phyloP scores from a whole-genome alignment of 2,329 filamentous ascomycete genomes.

The Claviceps pusilla region DNA sequence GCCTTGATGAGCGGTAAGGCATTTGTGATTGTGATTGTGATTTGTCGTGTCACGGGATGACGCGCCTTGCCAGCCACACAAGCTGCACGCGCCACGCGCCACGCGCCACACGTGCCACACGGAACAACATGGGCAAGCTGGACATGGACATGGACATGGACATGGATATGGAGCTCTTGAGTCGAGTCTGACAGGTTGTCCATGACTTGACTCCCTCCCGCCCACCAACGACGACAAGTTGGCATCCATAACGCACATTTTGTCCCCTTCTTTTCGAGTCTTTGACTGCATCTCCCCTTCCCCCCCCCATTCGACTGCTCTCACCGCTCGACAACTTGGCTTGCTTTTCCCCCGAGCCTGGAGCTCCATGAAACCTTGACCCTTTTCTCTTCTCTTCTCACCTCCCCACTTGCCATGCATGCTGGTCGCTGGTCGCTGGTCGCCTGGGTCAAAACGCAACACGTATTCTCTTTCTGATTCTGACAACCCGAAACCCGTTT shows the following conservation, averaged over 20 bases:
- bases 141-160: no score
- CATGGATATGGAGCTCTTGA: no score
- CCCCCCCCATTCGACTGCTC: not conserved
- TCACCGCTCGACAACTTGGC: not conserved
- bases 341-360: not conserved
- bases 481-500: no score
- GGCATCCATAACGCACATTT: not conserved
- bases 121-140: not conserved
- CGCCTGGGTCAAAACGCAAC: not conserved
- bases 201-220: not conserved
- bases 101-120: not conserved
- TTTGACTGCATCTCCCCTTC: not conserved
- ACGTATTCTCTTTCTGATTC: not conserved
- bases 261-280: no score
- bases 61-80: not conserved
- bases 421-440: constrained; percentile 3
- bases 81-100: not conserved
- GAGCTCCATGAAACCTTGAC: not conserved
- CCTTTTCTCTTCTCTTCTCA: not conserved
- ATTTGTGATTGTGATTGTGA: no score
- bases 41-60: not conserved
- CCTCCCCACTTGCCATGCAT: constrained; percentile 2
- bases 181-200: no score
- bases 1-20: no score
- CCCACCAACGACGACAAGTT: not conserved